Evolutionary conservation across 208 protist species (phyloP).

Genomic region (Trypanosoma theileri): DNA sequence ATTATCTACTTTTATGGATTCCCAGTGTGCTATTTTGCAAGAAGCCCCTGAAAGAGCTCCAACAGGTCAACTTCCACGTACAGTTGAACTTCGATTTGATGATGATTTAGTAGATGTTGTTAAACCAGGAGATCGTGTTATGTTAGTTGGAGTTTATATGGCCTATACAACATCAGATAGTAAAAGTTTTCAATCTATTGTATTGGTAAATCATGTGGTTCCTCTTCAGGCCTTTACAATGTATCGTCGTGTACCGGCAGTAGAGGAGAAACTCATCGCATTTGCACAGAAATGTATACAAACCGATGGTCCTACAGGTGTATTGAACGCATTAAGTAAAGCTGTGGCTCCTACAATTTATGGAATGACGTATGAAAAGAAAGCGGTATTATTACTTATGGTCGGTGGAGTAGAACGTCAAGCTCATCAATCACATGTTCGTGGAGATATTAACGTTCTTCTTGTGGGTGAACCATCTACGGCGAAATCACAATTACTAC

Average conservation of each 20-base stretch:
- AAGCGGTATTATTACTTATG: slow-evolving; percentile 96
- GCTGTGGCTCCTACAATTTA: slow-evolving; percentile 99
- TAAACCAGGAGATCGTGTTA: slow-evolving; percentile 96
- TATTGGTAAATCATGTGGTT: slow-evolving; percentile 94
- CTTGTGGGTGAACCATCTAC: slow-evolving; percentile 99
- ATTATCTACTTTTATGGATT: slow-evolving; percentile 96
- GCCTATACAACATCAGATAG: slow-evolving; percentile 83
- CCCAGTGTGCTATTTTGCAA: slow-evolving; percentile 95
- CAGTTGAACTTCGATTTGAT: slow-evolving; percentile 96
- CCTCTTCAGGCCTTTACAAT: slow-evolving; percentile 54
- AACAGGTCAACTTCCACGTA: slow-evolving; percentile 97
- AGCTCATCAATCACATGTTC: slow-evolving; percentile 94
- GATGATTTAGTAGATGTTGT: slow-evolving; percentile 97
- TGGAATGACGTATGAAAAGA: slow-evolving; percentile 97
- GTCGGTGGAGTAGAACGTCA: slow-evolving; percentile 96
- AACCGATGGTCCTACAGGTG: slow-evolving; percentile 61
- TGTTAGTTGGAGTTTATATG: slow-evolving; percentile 95
- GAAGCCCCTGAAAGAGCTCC: slow-evolving; percentile 98
- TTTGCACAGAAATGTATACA: slow-evolving; percentile 73
- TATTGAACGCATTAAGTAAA: slow-evolving; percentile 76
- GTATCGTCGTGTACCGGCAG: slow-evolving; percentile 40
- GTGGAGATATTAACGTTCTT: slow-evolving; percentile 99
- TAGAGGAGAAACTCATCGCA: slow-evolving; percentile 66
- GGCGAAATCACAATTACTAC: slow-evolving; percentile 99
- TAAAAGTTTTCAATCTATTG: slow-evolving; percentile 92